These are phyloP conservation scores for Cajanus cajan DNA, from an alignment of 306 rosid species.

Conservation along the genomic window DNA sequence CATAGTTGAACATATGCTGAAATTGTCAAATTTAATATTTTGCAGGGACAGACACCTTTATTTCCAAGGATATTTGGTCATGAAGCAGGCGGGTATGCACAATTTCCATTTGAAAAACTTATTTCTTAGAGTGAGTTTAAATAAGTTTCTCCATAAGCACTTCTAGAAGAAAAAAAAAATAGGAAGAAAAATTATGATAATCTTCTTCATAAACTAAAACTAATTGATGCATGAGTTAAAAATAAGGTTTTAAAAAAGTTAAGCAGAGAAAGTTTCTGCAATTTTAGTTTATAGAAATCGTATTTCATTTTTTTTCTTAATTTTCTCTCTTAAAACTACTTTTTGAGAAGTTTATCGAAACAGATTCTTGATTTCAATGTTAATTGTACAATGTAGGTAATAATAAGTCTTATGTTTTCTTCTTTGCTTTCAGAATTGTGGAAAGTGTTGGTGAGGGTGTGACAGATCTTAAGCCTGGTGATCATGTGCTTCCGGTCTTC, in stretches of 20 bases:
- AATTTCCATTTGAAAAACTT: constrained; percentile 1
- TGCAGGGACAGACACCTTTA: constrained; percentile 35
- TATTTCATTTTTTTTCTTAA: too few species aligned
- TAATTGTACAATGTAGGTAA: not conserved
- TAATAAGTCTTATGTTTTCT: not conserved
- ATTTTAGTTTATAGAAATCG: too few species aligned
- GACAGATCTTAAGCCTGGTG: constrained; percentile 28
- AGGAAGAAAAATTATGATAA: too few species aligned
- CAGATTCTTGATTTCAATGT: not conserved
- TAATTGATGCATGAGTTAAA: too few species aligned
- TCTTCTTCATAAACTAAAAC: too few species aligned
- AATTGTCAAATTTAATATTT: not conserved
- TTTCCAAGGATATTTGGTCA: constrained; percentile 49
- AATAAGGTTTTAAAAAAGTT: too few species aligned
- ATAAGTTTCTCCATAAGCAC: too few species aligned
- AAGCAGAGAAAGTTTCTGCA: too few species aligned
- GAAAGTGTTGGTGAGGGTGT: constrained; percentile 52
- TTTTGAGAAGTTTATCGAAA: too few species aligned
- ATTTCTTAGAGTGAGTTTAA: too few species aligned
- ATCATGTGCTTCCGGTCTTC: constrained; percentile 52
- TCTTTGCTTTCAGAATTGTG: constrained; percentile 34
- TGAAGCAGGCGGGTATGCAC: constrained; percentile 45
- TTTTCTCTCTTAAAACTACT: too few species aligned
- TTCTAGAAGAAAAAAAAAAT: too few species aligned
- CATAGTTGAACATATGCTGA: not conserved